A percentile compares a stretch with the other conserved stretches of the same genome.
phyloP scores from a whole-genome alignment of 2,329 filamentous ascomycete species.

The Onygenales sp. region DNA sequence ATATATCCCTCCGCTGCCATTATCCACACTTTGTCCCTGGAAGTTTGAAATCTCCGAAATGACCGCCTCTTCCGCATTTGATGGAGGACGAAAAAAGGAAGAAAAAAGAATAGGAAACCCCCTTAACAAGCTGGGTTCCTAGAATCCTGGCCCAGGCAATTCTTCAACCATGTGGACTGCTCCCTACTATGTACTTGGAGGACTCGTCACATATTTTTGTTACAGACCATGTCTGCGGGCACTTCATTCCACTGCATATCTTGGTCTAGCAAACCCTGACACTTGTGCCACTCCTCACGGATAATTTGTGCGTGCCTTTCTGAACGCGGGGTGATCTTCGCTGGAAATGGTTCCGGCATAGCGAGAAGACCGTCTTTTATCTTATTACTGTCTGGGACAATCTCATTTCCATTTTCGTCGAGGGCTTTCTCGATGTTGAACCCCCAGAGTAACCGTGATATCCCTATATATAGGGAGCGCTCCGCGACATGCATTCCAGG shows the following conservation, averaged over 20 bases:
- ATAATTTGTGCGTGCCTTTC: neutral
- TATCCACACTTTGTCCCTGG: too few relatives aligned
- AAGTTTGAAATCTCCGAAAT: too few relatives aligned
- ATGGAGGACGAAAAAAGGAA: too few relatives aligned
- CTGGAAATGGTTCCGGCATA: constrained; percentile 6
- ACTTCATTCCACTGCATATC: neutral
- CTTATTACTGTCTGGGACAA: constrained; percentile 9
- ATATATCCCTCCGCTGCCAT: too few relatives aligned
- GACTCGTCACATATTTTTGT: too few relatives aligned
- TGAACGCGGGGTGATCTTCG: constrained; percentile 5
- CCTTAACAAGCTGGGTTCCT: too few relatives aligned
- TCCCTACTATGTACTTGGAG: too few relatives aligned
- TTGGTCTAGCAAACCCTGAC: neutral
- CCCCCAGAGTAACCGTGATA: constrained; percentile 45
- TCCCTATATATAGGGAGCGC: constrained; percentile 39
- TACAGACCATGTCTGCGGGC: too few relatives aligned
- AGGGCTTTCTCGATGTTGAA: constrained; percentile 14
- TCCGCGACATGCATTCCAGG: constrained; percentile 42
- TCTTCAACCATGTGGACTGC: too few relatives aligned
- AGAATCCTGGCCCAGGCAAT: too few relatives aligned
- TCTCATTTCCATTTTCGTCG: constrained; percentile 7
- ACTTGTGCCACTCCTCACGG: neutral
- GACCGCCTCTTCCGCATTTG: too few relatives aligned
- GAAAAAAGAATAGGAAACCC: too few relatives aligned
- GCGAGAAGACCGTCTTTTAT: constrained; percentile 5